These are phyloP conservation scores for Metschnikowia kunwiensis DNA, from an alignment of 805 yeast species.

Conservation along the genomic window DNA sequence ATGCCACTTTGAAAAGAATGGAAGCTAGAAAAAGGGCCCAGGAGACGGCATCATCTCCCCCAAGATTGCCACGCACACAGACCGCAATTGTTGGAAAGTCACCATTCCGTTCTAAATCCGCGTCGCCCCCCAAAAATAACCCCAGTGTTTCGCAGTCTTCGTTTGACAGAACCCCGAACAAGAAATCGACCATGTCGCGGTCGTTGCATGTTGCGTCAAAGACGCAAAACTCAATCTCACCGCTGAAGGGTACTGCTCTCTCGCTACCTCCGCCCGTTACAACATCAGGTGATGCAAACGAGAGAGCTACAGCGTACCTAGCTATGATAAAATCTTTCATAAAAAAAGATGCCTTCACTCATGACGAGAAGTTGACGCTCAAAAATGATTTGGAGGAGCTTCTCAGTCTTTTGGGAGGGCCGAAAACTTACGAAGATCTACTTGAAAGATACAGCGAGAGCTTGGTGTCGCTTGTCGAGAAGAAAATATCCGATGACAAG, in stretches of 20 bases:
- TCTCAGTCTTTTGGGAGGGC: constrained; percentile 16
- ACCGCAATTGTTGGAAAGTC: constrained; percentile 2
- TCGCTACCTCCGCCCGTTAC: constrained; percentile 8
- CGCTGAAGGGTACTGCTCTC: constrained; percentile 3
- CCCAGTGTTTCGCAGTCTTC: constrained; percentile 4
- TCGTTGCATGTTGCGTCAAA: constrained; percentile 6
- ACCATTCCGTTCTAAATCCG: constrained; percentile 7
- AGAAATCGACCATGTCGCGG: constrained; percentile 1
- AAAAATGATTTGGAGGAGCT: constrained; percentile 22
- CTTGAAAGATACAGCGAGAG: constrained; percentile 39
- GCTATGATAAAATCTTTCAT: constrained; percentile 15
- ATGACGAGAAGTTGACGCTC: constrained; percentile 20
- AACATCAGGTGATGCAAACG: constrained; percentile 12
- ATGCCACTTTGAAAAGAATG: constrained; percentile 34
- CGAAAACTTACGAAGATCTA: constrained; percentile 19
- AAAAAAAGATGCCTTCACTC: constrained; percentile 9
- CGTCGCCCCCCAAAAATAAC: constrained; percentile 17
- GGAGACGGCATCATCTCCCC: neutral
- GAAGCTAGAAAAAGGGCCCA: constrained; percentile 25
- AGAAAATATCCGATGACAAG: constrained; percentile 21
- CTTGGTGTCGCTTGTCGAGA: constrained; percentile 28
- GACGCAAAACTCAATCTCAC: constrained; percentile 1
- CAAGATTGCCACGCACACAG: neutral
- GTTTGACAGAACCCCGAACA: neutral
- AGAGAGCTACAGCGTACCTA: constrained; percentile 14